phyloP scores from a whole-genome alignment of 495 filamentous ascomycete genomes.

The Corynascus novoguineensis region DNA sequence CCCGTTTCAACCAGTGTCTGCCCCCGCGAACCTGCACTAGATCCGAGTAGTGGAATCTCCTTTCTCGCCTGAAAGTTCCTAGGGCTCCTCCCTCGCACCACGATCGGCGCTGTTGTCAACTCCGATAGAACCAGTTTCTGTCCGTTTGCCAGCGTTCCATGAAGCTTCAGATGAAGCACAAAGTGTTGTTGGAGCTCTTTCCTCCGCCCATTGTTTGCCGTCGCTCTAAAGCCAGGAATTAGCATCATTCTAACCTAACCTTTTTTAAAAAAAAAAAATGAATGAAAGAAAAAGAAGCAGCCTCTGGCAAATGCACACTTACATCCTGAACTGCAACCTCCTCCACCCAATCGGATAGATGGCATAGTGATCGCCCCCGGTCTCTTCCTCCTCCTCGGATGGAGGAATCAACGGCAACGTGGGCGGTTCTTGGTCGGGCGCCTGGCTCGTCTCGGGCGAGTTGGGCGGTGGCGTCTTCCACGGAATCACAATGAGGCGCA shows the following conservation, averaged over 20 bases:
- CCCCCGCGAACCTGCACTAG: slow-evolving; percentile 61
- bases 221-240: slow-evolving; percentile 39
- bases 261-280: not conserved
- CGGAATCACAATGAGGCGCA: slow-evolving; percentile 89
- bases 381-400: slow-evolving; percentile 63
- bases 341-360: slow-evolving; percentile 88
- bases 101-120: slow-evolving; percentile 66
- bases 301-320: too few relatives aligned
- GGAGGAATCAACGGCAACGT: slow-evolving; percentile 71
- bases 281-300: too few relatives aligned
- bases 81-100: slow-evolving; percentile 72
- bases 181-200: slow-evolving; percentile 82
- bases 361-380: slow-evolving; percentile 60
- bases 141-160: slow-evolving; percentile 65
- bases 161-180: slow-evolving; percentile 65
- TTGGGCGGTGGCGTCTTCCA: slow-evolving; percentile 90
- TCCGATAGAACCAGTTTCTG: slow-evolving; percentile 63
- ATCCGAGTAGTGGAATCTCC: slow-evolving; percentile 67
- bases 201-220: slow-evolving; percentile 65
- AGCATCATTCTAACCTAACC: slow-evolving; percentile 10
- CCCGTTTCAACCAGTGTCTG: slow-evolving; percentile 46
- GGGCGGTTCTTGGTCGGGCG: slow-evolving; percentile 50
- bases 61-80: slow-evolving; percentile 75
- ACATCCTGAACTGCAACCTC: slow-evolving; percentile 80
- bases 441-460: slow-evolving; percentile 51